Evolutionary conservation across 768 basidiomycete genomes (phyloP).

Genomic region (Pleurotus salmoneostramineus): DNA sequence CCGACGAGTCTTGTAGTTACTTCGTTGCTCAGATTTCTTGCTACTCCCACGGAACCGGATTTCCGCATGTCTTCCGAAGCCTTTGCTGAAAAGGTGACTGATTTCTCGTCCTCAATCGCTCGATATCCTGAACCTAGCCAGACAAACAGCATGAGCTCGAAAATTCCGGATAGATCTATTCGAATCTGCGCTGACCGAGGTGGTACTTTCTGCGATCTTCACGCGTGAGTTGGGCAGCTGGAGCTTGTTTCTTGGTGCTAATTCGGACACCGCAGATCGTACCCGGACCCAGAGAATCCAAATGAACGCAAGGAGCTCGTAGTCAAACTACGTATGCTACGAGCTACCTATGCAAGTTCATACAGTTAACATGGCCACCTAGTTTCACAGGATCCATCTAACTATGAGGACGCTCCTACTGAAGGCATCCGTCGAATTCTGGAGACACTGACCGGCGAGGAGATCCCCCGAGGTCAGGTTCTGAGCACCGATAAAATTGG

Average conservation of each 20-base stretch:
- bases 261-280: slow-evolving; percentile 44
- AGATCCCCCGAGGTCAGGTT: slow-evolving; percentile 60
- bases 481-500: slow-evolving; percentile 82
- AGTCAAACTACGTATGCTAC: slow-evolving; percentile 71
- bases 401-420: slow-evolving; percentile 91
- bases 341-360: neutral
- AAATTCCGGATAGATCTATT: slow-evolving; percentile 71
- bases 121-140: neutral
- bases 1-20: too few species aligned
- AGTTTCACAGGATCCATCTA: slow-evolving; percentile 88
- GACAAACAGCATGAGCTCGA: slow-evolving; percentile 18
- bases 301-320: slow-evolving; percentile 71
- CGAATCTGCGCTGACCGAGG: slow-evolving; percentile 87
- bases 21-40: too few species aligned
- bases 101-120: neutral
- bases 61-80: slow-evolving; percentile 1
- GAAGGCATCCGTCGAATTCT: slow-evolving; percentile 89
- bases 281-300: slow-evolving; percentile 63
- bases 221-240: slow-evolving; percentile 50
- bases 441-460: slow-evolving; percentile 67
- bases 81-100: neutral
- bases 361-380: neutral
- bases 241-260: neutral
- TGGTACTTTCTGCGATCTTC: slow-evolving; percentile 90
- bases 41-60: neutral